These are phyloP conservation scores for Bruguiera gymnorhiza DNA, from an alignment of 345 rosid species.

Conservation along the genomic window DNA sequence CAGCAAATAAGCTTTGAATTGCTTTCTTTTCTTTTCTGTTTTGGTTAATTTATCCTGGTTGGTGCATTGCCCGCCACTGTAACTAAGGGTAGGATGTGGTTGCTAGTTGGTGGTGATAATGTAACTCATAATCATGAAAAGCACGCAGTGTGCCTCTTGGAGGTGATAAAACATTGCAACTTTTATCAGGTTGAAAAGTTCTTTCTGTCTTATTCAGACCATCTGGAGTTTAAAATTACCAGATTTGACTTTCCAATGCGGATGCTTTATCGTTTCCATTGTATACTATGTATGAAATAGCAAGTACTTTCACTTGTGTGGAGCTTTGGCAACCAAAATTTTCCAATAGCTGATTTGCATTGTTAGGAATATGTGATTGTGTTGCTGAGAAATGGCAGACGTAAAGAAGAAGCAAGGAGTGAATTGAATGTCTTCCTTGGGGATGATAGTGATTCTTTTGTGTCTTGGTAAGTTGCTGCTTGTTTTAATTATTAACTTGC, in stretches of 20 bases:
- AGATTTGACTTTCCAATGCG: no score
- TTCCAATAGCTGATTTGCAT: constrained; percentile 13
- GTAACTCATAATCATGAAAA: neutral
- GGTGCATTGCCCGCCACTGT: neutral
- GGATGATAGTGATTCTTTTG: constrained; percentile 77
- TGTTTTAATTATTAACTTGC: neutral
- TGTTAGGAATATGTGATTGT: constrained; percentile 89
- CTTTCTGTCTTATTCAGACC: no score
- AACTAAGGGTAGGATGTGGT: neutral
- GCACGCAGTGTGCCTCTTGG: no score
- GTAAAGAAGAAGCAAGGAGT: constrained; percentile 75
- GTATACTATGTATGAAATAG: no score
- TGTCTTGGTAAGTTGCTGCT: constrained; percentile 60
- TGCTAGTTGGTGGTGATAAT: neutral
- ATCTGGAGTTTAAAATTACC: no score
- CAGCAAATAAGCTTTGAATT: no score
- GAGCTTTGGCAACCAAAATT: neutral
- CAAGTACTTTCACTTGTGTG: neutral
- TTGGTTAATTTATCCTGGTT: neutral
- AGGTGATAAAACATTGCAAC: no score
- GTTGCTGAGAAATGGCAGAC: constrained; percentile 80
- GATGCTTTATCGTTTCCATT: no score
- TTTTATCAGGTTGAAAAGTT: no score
- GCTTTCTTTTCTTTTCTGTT: neutral
- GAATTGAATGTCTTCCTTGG: constrained; percentile 90